Conservation (phyloP, 371 early-diverging fungal genomes). For the Apophysomyces trapeziformis region DNA sequence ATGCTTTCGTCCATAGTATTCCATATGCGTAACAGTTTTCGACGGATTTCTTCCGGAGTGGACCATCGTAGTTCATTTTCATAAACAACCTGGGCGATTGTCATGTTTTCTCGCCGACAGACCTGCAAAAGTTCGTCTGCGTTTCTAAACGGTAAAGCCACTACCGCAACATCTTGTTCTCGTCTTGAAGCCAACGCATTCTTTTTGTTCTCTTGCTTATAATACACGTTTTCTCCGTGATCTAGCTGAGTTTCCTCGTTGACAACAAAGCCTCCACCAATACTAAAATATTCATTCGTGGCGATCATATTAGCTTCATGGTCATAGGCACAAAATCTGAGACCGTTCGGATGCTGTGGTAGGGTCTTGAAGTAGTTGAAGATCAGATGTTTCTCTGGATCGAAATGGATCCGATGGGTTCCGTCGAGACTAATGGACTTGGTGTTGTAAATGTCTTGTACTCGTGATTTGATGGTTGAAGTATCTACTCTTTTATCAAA, state of each 20-base stretch:
- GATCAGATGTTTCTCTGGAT: constrained; percentile 80
- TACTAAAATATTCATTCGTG: constrained; percentile 93
- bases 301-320: constrained; percentile 79
- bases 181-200: constrained; percentile 48
- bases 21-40: constrained; percentile 84
- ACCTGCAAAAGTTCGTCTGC: constrained; percentile 79
- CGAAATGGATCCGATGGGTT: constrained; percentile 78
- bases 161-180: constrained; percentile 75
- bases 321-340: constrained; percentile 91
- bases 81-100: constrained; percentile 95
- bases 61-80: constrained; percentile 94
- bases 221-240: constrained; percentile 89
- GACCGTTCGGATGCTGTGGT: constrained; percentile 96
- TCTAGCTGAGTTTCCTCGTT: constrained; percentile 84
- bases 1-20: constrained; percentile 94
- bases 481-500: constrained; percentile 73
- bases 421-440: constrained; percentile 78
- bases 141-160: constrained; percentile 88
- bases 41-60: constrained; percentile 76
- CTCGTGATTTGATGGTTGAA: constrained; percentile 72
- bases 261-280: constrained; percentile 96
- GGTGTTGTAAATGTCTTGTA: constrained; percentile 73
- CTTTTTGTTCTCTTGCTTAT: constrained; percentile 56
- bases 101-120: constrained; percentile 82
- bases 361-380: constrained; percentile 87